Base-by-base conservation (phyloP, 805 yeast genomes). In the Cyberlindnera saturnus region DNA sequence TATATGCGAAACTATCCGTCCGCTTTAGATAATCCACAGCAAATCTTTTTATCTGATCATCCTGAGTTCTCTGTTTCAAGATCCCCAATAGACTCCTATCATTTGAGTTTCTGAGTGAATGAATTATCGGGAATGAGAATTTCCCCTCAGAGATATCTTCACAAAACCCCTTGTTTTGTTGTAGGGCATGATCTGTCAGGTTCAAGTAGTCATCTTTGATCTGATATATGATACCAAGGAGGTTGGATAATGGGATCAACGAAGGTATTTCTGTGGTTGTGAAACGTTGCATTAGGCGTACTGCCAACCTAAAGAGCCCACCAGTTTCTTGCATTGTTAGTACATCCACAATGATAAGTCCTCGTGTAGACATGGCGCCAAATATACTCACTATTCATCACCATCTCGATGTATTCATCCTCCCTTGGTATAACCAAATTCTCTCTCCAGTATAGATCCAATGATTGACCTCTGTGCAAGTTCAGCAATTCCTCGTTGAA, bases 91-190 rank as follows among this genome's bases (percentile, higher is more conserved):
- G 57, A 41, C 71, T 73, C 42, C 65, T 61, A 40, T 70, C 67
- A 2, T 54, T 47, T 8, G 49, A 45, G 38, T 57, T 53, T 16
- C 66, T 55, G 2, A 83, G 62, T 4, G 81, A 73, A 60, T 87
- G 93, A 15, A 90, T 74, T 2, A 90, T 79, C 0, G 96, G 96
- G 49, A 86, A 84, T 0, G 96, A 86, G 46, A 84, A 77, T 62
- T 89, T 90, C 0, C 96, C 96, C 60, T 90, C 96, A 0, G 88
- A 78, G 28, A 90, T 73, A 57, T 90, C 98, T 54, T 90, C 96
- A 41, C 87, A 79, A 49, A 75, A 75, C 3, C 95, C 96, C 71
- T 86, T 85, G 57, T 78, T 79, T 38, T 71, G 65, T n/a, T 66
- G 64, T 44, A 78, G 70, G 10, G 64, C 63, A 19, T 67, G 70